Base-by-base conservation (phyloP, 306 rosid genomes). In the Cicer chorassanicum region DNA sequence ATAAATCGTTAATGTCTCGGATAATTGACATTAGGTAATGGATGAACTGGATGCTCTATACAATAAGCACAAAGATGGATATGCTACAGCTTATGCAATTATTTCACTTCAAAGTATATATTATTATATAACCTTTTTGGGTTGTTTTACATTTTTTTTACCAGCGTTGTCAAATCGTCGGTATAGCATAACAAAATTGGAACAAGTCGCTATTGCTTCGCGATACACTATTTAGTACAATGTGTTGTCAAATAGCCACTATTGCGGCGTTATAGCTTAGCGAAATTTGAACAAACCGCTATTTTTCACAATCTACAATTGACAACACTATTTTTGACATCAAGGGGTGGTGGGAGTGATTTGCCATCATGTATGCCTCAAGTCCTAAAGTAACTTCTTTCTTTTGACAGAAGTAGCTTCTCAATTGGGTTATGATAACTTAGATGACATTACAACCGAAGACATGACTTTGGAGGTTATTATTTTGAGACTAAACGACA, bases 401-500 rank as follows among this genome's bases (percentile, higher is more conserved):
- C 72, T 44, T 55, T 73, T 72, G 38, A 78, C 87, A 92, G 99
- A 87, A 53, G 74, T 90, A 62, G 97, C 97, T 15, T 81, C 76
- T 60, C 56, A 19, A 57, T 83, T 88, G 76, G 93, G 92, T 16
- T 87, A 82, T 63, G 97, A 90, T 36, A 86, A 87, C 54, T 16
- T 87, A 14, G 82, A 83, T 64, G 90, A 83, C n/a, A 85, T 92
- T 72, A 86, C 95, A 62, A 48, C 65, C 0, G 97, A 94, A 74
- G 92, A 89, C 84, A 36, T 89, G 89, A 64, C 93, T 73, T 51
- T 90, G 75, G 97, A 94, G 99, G 99, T 92, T 77, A 80, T 78
- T 34, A 24, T 19, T 19, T 19, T 19, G 21, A 19, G 21, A 19
- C 21, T 19, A 19, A 19, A 19, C 1, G 21, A 19, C 21, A 19